Base-by-base conservation (phyloP, 2,329 filamentous ascomycete species). In the Aspergillus tanneri region DNA sequence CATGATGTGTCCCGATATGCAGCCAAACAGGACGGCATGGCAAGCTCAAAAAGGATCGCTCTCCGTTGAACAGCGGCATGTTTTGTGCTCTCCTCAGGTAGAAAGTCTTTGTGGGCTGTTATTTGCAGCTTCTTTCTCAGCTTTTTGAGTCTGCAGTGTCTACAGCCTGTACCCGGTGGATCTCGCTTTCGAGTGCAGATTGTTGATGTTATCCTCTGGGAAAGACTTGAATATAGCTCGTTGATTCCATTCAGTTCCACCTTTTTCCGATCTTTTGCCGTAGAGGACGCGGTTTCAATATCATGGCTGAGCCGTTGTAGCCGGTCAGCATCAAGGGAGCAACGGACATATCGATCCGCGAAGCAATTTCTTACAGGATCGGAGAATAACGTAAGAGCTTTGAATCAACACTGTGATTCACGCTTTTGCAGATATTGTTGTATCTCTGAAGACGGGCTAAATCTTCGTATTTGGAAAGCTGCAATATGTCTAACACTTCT, bases 1-100 rank as follows among this genome's bases (percentile, higher is more conserved):
- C 45, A 47, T 8, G 45, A 34, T 11, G 30, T 14, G 27, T 42
- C 38, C 5, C 45, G 45, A 42, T 47, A 47, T n/a, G 18, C 37
- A 7, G 45, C 27, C 19, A 47, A 16, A 7, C 5, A 9, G 3
- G 11, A 5, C 23, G 45, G 45, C 38, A 30, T 21, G 24, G 14
- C 14, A 12, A 47, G 23, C 19, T 47, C 45, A 8, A 47, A 41
- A 12, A 42, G 6, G 5, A 43, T 37, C 10, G 38, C 30, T 6
- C 38, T 47, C 11, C 18, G 5, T 27, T 47, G 22, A 5, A 11
- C 9, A 4, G 6, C 7, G 4, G 23, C 14, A 16, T 9, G 3
- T 6, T 3, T 3, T 6, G 4, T 14, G 7, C 4, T 27, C 9
- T 21, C 14, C 8, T 3, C 7, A 1, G 38, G 45, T 11, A 43